These are phyloP conservation scores for Logfia minima DNA, from an alignment of 129 eudicot genomes.

Conservation along the genomic window DNA sequence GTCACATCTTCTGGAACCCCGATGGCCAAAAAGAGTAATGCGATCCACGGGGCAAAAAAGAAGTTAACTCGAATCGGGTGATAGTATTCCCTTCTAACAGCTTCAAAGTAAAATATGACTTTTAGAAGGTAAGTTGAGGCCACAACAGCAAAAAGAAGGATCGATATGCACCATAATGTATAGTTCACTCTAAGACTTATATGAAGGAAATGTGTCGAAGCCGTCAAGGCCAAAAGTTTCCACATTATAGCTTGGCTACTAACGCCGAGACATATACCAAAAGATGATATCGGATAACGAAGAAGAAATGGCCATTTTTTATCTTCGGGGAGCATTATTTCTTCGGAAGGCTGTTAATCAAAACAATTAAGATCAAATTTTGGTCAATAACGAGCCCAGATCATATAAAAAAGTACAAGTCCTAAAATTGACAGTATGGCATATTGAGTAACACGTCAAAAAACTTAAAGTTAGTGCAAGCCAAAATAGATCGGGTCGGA, in stretches of 20 bases:
- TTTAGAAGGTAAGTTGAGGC: slow-evolving; percentile 60
- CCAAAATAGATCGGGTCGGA: no score
- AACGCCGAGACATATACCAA: slow-evolving; percentile 89
- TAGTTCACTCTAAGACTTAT: slow-evolving; percentile 60
- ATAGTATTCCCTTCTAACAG: slow-evolving; percentile 88
- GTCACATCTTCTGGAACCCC: slow-evolving; percentile 66
- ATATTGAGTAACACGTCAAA: not conserved
- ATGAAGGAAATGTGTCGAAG: slow-evolving; percentile 63
- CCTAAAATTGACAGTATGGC: not conserved
- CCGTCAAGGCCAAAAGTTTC: slow-evolving; percentile 62
- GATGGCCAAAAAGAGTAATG: slow-evolving; percentile 65
- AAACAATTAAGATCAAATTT: not conserved
- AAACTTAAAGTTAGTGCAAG: not conserved
- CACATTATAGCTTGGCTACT: slow-evolving; percentile 94
- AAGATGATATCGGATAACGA: slow-evolving; percentile 76
- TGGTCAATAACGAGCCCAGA: not conserved
- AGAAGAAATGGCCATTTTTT: slow-evolving; percentile 90
- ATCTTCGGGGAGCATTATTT: slow-evolving; percentile 78
- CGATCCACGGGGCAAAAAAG: slow-evolving; percentile 89
- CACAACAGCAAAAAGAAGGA: slow-evolving; percentile 48
- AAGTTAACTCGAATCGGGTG: slow-evolving; percentile 88
- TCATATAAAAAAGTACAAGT: not conserved
- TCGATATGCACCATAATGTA: slow-evolving; percentile 62
- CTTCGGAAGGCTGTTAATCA: slow-evolving; percentile 65
- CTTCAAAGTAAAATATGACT: slow-evolving; percentile 81